Evolutionary conservation across 441 rosid genomes (phyloP), one percentile per base, ranked within the genome.

Genomic region (Rhodomyrtus psidioides): DNA sequence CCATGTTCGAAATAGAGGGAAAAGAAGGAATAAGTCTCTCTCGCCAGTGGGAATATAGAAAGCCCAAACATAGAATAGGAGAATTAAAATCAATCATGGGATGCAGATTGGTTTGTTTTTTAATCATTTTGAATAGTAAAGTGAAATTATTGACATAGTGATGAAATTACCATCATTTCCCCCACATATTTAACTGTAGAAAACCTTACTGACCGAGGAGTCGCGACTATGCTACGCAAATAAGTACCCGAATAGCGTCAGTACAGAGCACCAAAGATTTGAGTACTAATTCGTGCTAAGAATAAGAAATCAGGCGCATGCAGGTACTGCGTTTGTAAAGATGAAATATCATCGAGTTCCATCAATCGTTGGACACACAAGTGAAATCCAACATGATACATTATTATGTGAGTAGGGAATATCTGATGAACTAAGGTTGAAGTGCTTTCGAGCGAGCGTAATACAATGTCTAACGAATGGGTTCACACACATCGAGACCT

Each of bases 371-470:
- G n/a, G n/a, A n/a, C n/a, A n/a, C n/a, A n/a, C n/a, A n/a, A n/a
- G 51, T 46, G 51, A 12, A 28, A 62, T 4, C 74, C 42, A 2
- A 34, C 14, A 1, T 65, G 0, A 5, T 58, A 27, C 34, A n/a
- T n/a, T 30, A 13, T 58, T 58, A n/a, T 5, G 0, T 34, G 46
- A 65, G 24, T 2, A 34, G 46, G 34, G 46, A 65, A 12, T 51
- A 34, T 9, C 12, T 12, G 2, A 34, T 0, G n/a, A 65, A 65
- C 0, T 65, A 10, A 19, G 46, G 0, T 34, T 19, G n/a, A 65
- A 65, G n/a, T 23, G 49, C 46, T 65, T 65, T 65, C 1, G 0
- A 10, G 15, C 0, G 0, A 19, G 13, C 0, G 0, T 65, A 34
- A 34, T 65, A 65, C 0, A 4, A 34, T 34, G n/a, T 17, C 34